Conservation (phyloP, 106 monocot species). For the Dendrobium nobile region DNA sequence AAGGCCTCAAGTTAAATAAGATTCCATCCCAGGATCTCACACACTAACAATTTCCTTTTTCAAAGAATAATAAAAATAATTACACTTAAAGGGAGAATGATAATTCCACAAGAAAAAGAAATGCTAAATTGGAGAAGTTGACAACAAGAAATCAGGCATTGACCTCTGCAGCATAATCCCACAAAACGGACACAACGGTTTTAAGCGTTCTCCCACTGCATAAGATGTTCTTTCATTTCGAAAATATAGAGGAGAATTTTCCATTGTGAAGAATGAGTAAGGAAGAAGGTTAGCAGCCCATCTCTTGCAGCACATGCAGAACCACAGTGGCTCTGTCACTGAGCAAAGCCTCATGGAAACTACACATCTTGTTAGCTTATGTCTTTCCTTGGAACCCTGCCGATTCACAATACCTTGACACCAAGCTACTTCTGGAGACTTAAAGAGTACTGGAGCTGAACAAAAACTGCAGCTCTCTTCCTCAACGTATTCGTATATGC, state of each 20-base stretch:
- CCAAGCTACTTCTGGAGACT: constrained; percentile 41
- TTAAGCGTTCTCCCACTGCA: neutral
- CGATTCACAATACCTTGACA: constrained; percentile 34
- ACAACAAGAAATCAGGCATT: constrained; percentile 51
- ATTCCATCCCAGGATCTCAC: neutral
- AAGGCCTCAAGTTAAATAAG: neutral
- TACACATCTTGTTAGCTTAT: constrained; percentile 55
- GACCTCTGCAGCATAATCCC: constrained; percentile 64
- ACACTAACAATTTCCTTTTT: neutral
- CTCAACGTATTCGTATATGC: constrained; percentile 10
- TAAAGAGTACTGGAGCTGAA: constrained; percentile 52
- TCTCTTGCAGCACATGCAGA: constrained; percentile 71
- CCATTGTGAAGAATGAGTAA: constrained; percentile 45
- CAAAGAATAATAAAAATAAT: neutral
- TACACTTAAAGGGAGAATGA: neutral
- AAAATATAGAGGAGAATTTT: constrained; percentile 19
- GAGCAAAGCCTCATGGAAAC: constrained; percentile 70
- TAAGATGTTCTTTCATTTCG: neutral
- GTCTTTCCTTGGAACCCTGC: constrained; percentile 19
- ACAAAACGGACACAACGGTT: constrained; percentile 70
- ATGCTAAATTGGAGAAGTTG: constrained; percentile 40
- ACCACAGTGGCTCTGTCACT: constrained; percentile 36
- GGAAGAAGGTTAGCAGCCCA: constrained; percentile 33
- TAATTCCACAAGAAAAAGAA: neutral
- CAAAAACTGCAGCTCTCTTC: constrained; percentile 67